phyloP scores from a whole-genome alignment of 164 flowering plant genomes.

The Aristolochia fimbriata region DNA sequence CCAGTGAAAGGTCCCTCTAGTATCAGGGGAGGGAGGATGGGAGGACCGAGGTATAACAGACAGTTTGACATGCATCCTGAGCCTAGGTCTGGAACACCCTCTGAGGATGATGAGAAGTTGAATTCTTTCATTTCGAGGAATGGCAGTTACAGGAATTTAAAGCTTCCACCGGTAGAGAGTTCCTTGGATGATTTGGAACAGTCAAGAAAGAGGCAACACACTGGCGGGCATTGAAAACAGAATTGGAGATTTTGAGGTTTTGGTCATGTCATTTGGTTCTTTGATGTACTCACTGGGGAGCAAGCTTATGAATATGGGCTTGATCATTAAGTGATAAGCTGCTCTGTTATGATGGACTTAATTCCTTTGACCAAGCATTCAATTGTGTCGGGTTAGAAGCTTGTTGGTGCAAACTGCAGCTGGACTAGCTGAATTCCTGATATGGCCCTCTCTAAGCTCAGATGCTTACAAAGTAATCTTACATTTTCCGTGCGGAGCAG shows the following conservation, averaged over 20 bases:
- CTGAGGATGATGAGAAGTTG: conserved; percentile 34
- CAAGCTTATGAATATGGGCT: too few relatives aligned
- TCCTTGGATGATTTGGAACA: conserved; percentile 43
- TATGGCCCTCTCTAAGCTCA: too few relatives aligned
- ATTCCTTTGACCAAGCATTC: too few relatives aligned
- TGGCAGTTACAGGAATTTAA: conserved; percentile 36
- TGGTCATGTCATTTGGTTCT: too few relatives aligned
- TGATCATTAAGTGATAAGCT: too few relatives aligned
- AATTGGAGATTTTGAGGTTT: conserved; percentile 15
- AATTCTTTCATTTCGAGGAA: conserved; percentile 28
- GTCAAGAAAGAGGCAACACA: conserved; percentile 30
- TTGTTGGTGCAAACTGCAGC: too few relatives aligned
- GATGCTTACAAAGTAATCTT: too few relatives aligned
- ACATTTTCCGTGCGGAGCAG: too few relatives aligned
- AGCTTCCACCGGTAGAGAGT: conserved; percentile 29
- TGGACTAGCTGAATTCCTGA: too few relatives aligned
- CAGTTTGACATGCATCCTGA: conserved; percentile 45
- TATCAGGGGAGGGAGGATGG: conserved; percentile 40
- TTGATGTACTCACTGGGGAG: too few relatives aligned
- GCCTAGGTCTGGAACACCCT: conserved; percentile 52
- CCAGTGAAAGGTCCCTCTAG: conserved; percentile 31
- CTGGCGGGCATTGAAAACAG: conserved; percentile 22
- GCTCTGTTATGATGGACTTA: too few relatives aligned
- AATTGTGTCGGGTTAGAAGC: too few relatives aligned
- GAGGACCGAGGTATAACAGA: conserved; percentile 42